Base-by-base conservation (phyloP, 2,329 filamentous ascomycete species). In the Aspergillus costaricaensis region DNA sequence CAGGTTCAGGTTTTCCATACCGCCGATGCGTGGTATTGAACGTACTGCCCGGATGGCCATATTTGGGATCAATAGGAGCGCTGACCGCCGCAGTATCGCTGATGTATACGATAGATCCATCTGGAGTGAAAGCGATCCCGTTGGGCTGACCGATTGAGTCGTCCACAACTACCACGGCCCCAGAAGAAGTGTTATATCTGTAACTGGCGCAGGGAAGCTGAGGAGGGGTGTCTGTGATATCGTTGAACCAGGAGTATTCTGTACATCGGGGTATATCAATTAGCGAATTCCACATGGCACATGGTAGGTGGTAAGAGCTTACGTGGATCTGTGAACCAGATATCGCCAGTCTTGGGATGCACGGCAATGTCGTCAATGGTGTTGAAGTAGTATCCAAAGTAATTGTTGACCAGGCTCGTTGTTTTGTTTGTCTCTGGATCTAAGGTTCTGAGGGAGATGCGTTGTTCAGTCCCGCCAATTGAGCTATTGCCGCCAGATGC, bases 261-360 rank as follows among this genome's bases (percentile, higher is more conserved):
- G 32, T 36, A 14, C 12, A 36, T 14, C 12, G 12, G 12, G 32
- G 12, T 36, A 36, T 36, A 36, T 36, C 10, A 14, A 36, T 36
- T 36, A 36, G 12, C 32, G 32, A 36, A 6, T 14, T 36, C 32
- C 32, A 36, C n/a, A 8, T 17, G 19, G 10, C 36, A 21, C 1
- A 21, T 25, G 19, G 36, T 23, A 41, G 9, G 9, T 6, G 9
- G 23, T 3, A 50, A 52, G 72, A 74, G 49, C 9, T 58, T 41
- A 67, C 72, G 68, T 6, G 79, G 76, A 63, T 83, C 81, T 1
- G 81, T 82, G 70, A 83, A 83, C 79, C 81, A 83, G 44, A 83
- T 71, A 44, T 81, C 77, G 50, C 79, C 79, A 0, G 76, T 77
- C 17, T 54, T 81, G 78, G 69, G 80, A 79, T 67, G 76, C 7